phyloP scores from a whole-genome alignment of 2,329 filamentous ascomycete genomes.

The Lasiodiplodia sp. region DNA sequence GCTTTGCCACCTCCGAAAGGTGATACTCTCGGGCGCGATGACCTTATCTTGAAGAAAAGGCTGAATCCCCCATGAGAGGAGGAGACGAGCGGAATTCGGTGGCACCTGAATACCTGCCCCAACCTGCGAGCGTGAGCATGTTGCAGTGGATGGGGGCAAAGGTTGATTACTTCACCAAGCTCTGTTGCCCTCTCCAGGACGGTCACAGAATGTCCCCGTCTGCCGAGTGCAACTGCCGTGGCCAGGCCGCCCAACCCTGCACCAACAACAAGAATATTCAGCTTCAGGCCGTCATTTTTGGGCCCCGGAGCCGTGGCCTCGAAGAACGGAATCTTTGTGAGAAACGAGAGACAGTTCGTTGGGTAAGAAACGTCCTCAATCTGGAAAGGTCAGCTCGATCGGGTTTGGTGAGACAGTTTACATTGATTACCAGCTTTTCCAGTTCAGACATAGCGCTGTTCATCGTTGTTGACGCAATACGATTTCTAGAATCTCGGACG shows the following conservation, averaged over 20 bases:
- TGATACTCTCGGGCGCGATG: constrained; percentile 53
- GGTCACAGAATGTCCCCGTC: constrained; percentile 40
- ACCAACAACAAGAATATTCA: constrained; percentile 33
- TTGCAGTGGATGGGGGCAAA: no score
- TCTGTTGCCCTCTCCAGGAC: constrained; percentile 45
- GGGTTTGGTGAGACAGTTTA: no score
- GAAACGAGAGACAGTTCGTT: constrained; percentile 1
- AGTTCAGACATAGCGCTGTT: neutral
- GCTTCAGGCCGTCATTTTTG: constrained; percentile 12
- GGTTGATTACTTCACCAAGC: constrained; percentile 39
- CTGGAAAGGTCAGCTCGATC: neutral
- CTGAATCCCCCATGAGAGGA: constrained; percentile 56
- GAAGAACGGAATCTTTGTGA: neutral
- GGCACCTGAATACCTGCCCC: constrained; percentile 31
- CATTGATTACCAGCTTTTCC: neutral
- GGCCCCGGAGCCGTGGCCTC: neutral
- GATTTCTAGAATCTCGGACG: neutral
- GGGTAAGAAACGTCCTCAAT: neutral
- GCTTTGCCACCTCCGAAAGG: constrained; percentile 61
- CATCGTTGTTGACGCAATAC: constrained; percentile 1
- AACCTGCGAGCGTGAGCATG: constrained; percentile 25
- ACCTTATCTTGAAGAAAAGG: constrained; percentile 32
- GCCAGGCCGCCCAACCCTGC: constrained; percentile 35
- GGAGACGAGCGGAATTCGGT: constrained; percentile 47
- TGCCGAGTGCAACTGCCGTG: constrained; percentile 31